Base-by-base conservation (phyloP, 352 stramenopile species). In the Globisporangium canariense region DNA sequence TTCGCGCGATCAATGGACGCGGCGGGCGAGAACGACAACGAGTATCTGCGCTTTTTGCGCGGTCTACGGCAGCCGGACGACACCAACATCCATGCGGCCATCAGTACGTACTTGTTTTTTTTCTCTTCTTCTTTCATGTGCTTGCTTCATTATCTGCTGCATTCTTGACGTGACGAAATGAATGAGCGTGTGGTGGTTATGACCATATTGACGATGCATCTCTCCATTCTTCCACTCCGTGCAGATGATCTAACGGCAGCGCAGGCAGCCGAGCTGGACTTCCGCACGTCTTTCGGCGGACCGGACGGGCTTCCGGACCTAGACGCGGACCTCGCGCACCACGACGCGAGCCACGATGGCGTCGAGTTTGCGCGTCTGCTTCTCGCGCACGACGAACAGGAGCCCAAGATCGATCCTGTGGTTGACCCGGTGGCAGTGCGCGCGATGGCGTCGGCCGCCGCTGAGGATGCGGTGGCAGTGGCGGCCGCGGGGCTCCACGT, bases 31-130 rank as follows among this genome's bases (percentile, higher is more conserved):
- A 56, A 47, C 7, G 83, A 90, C 51, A 87, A 86, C 69, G 82
- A 91, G 71, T 91, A 93, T 70, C 64, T 93, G 68, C 78, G 84
- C 71, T 93, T 91, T 62, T 61, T 91, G 66, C 81, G 81, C 54
- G 80, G 80, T 11, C 74, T 93, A 61, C 80, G 84, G 13, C 63
- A 74, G 34, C 56, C 68, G 28, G 82, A 93, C 51, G 83, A 93
- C 57, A 61, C 73, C 43, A 74, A 65, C 28, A 70, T 76, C 16
- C 75, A 76, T 54, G 58, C 73, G 49, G 62, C 75, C 1, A 83
- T 83, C 63, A 69, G 77, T 83, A 53, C 52, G 75, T 77, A 28
- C 25, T 28, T 28, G 1, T 28, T 28, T 28, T 28, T 28, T 25
- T 1, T 25, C 22, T 28, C 25, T 28, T 28, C 25, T 28, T 28